Conservation (phyloP, 495 filamentous ascomycete species). For the Trypethelium eluteriae region DNA sequence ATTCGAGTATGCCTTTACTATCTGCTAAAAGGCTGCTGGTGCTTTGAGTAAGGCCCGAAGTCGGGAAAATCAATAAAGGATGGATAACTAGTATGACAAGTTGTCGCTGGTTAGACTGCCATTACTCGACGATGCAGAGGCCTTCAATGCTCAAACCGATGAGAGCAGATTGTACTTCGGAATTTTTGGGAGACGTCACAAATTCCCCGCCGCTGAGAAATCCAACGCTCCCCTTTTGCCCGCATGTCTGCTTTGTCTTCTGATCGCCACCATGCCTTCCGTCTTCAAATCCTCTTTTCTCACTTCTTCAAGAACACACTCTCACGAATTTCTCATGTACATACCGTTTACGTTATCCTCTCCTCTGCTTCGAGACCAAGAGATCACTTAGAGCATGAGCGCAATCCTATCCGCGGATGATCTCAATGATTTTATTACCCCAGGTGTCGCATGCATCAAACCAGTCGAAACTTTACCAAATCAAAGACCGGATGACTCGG, state of each 20-base stretch:
- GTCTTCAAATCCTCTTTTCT: background rate
- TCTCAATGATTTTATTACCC: slow-evolving; percentile 97
- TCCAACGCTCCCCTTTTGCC: background rate
- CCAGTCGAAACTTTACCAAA: slow-evolving; percentile 81
- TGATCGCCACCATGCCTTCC: background rate
- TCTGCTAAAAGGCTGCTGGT: too few species aligned
- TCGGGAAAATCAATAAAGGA: too few species aligned
- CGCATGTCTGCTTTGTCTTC: too few species aligned
- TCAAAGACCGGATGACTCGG: slow-evolving; percentile 36
- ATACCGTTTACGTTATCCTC: background rate
- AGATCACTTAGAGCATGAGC: slow-evolving; percentile 53
- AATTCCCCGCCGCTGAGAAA: background rate
- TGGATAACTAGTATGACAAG: too few species aligned
- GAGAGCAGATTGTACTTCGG: too few species aligned
- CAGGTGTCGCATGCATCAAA: slow-evolving; percentile 96
- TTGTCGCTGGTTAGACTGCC: too few species aligned
- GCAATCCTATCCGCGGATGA: slow-evolving; percentile 95
- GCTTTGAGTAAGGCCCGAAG: too few species aligned
- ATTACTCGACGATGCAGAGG: too few species aligned
- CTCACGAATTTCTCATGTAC: background rate
- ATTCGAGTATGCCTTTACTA: too few species aligned
- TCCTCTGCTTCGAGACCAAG: background rate
- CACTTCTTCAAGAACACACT: background rate
- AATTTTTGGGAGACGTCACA: too few species aligned
- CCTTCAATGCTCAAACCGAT: too few species aligned